Evolutionary conservation across 2,329 filamentous ascomycete genomes (phyloP), one percentile per base, ranked within the genome.

Genomic region (Geosmithia morbida): DNA sequence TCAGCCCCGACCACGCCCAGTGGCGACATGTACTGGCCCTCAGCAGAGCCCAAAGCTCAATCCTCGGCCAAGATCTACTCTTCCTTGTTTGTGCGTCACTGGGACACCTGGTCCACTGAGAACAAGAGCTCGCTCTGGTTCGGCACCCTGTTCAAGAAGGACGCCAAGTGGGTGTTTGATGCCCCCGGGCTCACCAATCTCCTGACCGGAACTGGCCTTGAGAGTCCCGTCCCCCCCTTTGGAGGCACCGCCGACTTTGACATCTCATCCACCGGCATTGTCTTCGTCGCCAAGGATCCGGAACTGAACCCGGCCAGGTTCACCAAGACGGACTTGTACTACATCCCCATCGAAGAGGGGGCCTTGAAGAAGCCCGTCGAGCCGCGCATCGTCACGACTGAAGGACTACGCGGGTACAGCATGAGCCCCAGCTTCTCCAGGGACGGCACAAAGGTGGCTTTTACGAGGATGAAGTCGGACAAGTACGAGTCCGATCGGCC

Each of bases 161-260:
- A 61, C 14, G 62, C 54, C 14, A 59, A 57, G 48, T 75, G 67
- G 58, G 58, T 56, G 22, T 62, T 78, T 16, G 63, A 67, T 43
- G 55, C 59, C 2, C 59, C 62, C 1, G 65, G 68, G 1, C 63
- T 87, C 43, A 70, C 66, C 48, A 89, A 89, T 56, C 76, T 81
- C 2, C 67, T 90, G 41, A 70, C 72, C 13, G 75, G 70, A 16
- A 79, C 73, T 0, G 54, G 62, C 17, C 69, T 84, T 26, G 81
- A 78, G 56, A 81, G 69, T 45, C 89, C 85, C 0, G 78, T 88
- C 17, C 79, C 75, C 45, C 83, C 86, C 0, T 94, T 94, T 56
- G 88, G 88, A 3, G 86, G 84, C 18, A 67, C 78, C 0, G 76
- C 79, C n/a, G 83, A 94, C 61, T 95, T 89, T 56, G 87, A 94